A percentile compares a stretch with the other conserved stretches of the same genome.
Conservation (phyloP, 805 yeast genomes). For the Brettanomyces anomalus region DNA sequence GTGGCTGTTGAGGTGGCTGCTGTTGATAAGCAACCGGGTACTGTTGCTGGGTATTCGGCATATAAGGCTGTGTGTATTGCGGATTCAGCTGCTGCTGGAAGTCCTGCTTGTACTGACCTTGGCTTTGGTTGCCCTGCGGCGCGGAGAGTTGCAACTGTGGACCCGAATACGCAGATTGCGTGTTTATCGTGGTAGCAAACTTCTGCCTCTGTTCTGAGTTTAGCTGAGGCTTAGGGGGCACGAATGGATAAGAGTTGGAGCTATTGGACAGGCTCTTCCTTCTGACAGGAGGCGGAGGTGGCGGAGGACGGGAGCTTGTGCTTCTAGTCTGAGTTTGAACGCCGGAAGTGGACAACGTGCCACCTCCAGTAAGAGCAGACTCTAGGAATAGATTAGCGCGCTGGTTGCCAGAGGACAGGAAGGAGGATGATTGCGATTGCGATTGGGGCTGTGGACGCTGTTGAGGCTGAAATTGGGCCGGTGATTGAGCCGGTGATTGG, state of each 20-base stretch:
- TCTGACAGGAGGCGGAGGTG: constrained; percentile 3
- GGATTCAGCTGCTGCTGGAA: constrained; percentile 11
- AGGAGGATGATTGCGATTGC: background rate
- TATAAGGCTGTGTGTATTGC: background rate
- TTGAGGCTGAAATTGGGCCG: background rate
- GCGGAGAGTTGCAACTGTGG: constrained; percentile 7
- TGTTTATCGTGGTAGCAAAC: constrained; percentile 11
- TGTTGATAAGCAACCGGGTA: constrained; percentile 14
- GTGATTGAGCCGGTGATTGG: background rate
- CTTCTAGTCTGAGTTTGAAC: constrained; percentile 6
- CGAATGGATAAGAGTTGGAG: constrained; percentile 21
- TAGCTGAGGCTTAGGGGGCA: constrained; percentile 25
- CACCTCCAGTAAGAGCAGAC: constrained; percentile 11
- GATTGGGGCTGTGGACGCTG: background rate
- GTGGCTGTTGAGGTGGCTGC: constrained; percentile 11
- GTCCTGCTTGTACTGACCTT: background rate
- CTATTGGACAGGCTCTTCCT: constrained; percentile 8
- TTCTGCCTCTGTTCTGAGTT: constrained; percentile 22
- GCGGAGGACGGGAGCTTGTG: background rate
- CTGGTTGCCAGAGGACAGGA: background rate
- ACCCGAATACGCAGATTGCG: background rate
- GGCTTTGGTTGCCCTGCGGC: constrained; percentile 1
- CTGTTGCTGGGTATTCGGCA: constrained; percentile 5
- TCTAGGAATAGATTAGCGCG: constrained; percentile 15
- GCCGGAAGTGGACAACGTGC: background rate